These are phyloP conservation scores for Fusarium poae DNA, from an alignment of 2,329 filamentous ascomycete genomes.

Conservation along the genomic window DNA sequence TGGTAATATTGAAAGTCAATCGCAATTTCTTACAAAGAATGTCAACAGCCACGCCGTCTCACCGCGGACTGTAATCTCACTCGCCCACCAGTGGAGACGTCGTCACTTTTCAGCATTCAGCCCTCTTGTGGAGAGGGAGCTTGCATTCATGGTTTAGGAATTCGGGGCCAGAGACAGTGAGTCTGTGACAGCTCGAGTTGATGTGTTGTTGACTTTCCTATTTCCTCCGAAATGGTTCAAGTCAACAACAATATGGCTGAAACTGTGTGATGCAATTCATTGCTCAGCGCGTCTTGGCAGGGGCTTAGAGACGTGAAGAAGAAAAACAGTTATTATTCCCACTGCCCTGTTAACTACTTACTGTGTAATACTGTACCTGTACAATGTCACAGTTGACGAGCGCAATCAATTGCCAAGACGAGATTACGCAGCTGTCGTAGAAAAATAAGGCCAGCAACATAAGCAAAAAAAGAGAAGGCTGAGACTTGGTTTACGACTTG, in stretches of 20 bases:
- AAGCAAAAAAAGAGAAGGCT: slow-evolving; percentile 17
- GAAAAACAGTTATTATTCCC: slow-evolving; percentile 18
- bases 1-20: slow-evolving; percentile 21
- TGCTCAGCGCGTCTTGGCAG: slow-evolving; percentile 42
- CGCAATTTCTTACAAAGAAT: slow-evolving; percentile 17
- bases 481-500: slow-evolving; percentile 12
- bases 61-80: slow-evolving; percentile 8
- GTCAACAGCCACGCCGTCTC: slow-evolving; percentile 33
- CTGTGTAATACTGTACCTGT: slow-evolving; percentile 14
- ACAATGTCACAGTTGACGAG: slow-evolving; percentile 1
- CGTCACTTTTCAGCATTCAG: slow-evolving; percentile 14
- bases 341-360: slow-evolving; percentile 5
- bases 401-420: slow-evolving; percentile 18
- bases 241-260: slow-evolving; percentile 29
- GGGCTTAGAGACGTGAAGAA: slow-evolving; percentile 28
- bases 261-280: slow-evolving; percentile 41
- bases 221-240: slow-evolving; percentile 6
- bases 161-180: slow-evolving; percentile 9
- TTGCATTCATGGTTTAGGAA: background rate
- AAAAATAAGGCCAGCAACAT: background rate
- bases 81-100: slow-evolving; percentile 16
- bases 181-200: slow-evolving; percentile 2
- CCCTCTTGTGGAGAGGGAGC: background rate
- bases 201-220: slow-evolving; percentile 5
- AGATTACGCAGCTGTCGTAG: slow-evolving; percentile 15